Percentiles rank a stretch among this genome's conserved stretches.
Evolutionary conservation across 73 alveolate genomes (phyloP).

Genomic region (Paramecium sonneborni): DNA sequence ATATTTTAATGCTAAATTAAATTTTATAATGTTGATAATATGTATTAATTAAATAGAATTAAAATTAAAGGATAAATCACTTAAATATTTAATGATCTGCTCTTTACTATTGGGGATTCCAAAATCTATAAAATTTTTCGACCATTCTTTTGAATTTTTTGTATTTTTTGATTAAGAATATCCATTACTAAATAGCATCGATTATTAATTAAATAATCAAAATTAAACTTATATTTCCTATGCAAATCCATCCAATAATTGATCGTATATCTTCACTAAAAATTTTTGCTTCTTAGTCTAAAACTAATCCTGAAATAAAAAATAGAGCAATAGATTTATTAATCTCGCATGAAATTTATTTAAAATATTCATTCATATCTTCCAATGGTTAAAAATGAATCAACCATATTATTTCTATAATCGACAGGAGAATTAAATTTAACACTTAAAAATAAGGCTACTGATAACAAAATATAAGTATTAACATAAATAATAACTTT

Average conservation of each 20-base stretch:
- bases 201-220: not conserved
- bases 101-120: too few relatives aligned
- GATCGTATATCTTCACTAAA: not conserved
- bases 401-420: not conserved
- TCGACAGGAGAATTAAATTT: not conserved
- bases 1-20: too few relatives aligned
- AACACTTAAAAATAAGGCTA: not conserved
- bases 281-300: not conserved
- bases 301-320: not conserved
- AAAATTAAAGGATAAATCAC: too few relatives aligned
- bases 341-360: not conserved
- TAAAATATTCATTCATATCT: not conserved
- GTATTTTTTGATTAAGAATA: not conserved
- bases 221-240: not conserved
- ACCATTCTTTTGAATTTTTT: not conserved
- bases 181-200: not conserved
- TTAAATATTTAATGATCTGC: too few relatives aligned
- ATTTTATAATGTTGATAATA: too few relatives aligned
- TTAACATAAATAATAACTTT: not conserved
- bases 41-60: too few relatives aligned
- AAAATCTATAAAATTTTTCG: too few relatives aligned
- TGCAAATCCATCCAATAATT: constrained; percentile 22
- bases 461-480: not conserved
- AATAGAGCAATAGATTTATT: not conserved
- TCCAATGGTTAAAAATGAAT: not conserved